Evolutionary conservation across 2,329 filamentous ascomycete genomes (phyloP), one percentile per base, ranked within the genome.

Genomic region (Laburnicola sp.): DNA sequence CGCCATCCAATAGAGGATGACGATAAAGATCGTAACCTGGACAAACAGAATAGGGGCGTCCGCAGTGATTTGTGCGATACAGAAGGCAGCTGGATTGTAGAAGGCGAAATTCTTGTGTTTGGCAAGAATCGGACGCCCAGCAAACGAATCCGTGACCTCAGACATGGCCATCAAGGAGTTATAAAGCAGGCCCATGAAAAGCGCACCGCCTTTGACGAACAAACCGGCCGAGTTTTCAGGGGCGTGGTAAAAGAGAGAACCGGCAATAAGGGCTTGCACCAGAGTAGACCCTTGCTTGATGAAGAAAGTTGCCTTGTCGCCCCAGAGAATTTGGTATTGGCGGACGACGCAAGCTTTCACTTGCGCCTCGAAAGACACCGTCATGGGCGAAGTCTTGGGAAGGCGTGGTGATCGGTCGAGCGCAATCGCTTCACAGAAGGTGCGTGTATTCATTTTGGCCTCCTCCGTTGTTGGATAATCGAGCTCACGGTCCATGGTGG

Each of bases 81-180:
- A 10, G 82, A 76, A 65, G 87, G 90, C 87, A 5, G 87, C 90
- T 0, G 92, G 90, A 64, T 95, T 91, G 65, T 94, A 95, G 25
- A 96, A 80, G n/a, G 90, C 90, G 66, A 95, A 96, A 44, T 86
- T 84, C 48, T 81, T 76, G 60, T 97, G 91, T 68, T 96, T 96
- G 63, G 95, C 90, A 47, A 96, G 87, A 61, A 96, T 94, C 0
- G 89, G 88, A 25, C 86, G 78, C 16, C 84, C 84, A 9, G 71
- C 75, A 59, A 85, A 88, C 0, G 83, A 58, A 25, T 67, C 66
- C 0, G 60, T 85, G 1, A 89, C 85, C 66, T 89, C 86, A 1
- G 84, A 80, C 77, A 88, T 83, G 22, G 84, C 78, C 1, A 87
- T 64, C 6, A 89, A 70, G 49, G 79, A 76, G 63, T 87, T 85